Conservation (phyloP, 176 grass and related monocot genomes). For the Thinopyrum elongatum region DNA sequence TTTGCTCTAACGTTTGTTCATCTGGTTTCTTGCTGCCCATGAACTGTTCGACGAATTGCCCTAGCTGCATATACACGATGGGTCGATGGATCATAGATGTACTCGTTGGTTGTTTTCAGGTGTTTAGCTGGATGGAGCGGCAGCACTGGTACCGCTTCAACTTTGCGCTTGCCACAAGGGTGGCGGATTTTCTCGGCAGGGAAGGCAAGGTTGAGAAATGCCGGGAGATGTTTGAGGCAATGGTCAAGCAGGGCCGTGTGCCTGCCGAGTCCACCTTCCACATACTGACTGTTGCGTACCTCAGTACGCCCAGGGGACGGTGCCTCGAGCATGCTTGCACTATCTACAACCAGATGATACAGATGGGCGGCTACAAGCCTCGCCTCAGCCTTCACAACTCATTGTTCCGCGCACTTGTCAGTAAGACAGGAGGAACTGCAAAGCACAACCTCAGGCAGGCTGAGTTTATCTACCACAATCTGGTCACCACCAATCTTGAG, state of each 20-base stretch:
- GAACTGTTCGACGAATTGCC: constrained; percentile 32
- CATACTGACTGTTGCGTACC: constrained; percentile 76
- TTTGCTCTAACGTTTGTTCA: background rate
- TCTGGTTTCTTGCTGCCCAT: background rate
- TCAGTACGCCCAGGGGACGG: constrained; percentile 51
- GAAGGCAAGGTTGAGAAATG: constrained; percentile 84
- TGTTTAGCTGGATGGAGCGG: constrained; percentile 84
- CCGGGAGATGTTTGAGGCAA: constrained; percentile 63
- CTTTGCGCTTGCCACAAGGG: constrained; percentile 77
- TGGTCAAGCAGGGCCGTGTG: constrained; percentile 78
- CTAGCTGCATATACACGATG: background rate
- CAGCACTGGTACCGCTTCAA: constrained; percentile 91
- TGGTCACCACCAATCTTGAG: constrained; percentile 63
- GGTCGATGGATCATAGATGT: constrained; percentile 30
- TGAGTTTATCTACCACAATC: constrained; percentile 87
- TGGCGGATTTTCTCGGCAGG: constrained; percentile 83
- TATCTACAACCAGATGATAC: constrained; percentile 97
- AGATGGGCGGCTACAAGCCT: constrained; percentile 79
- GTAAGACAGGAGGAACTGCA: constrained; percentile 64
- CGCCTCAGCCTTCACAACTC: constrained; percentile 84
- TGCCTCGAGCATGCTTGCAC: constrained; percentile 76
- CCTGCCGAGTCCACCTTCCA: constrained; percentile 95
- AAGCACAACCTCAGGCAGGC: constrained; percentile 89
- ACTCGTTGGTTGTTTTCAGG: constrained; percentile 55
- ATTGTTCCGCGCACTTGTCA: constrained; percentile 70